Conservation (phyloP, 768 basidiomycete genomes). For the Hortiboletus flavorubellus region DNA sequence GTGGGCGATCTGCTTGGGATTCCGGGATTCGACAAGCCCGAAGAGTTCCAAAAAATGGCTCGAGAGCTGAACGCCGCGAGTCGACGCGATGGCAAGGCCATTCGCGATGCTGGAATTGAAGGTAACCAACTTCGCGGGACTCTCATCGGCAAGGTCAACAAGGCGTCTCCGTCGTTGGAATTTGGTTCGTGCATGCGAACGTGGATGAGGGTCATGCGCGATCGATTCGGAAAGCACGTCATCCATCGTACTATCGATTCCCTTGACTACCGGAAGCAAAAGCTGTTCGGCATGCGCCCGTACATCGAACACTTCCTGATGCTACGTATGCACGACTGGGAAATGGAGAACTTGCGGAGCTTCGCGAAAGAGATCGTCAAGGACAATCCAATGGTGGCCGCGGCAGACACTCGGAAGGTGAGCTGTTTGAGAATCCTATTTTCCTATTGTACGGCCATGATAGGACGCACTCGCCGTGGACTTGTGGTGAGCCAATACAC, state of each 20-base stretch:
- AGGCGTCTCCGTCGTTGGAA: not conserved
- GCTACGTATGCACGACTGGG: constrained; percentile 9
- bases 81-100: not conserved
- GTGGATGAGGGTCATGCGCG: constrained; percentile 11
- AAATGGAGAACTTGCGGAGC: not conserved
- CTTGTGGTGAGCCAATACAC: no score
- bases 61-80: no score
- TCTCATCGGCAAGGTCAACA: not conserved
- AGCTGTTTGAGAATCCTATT: not conserved
- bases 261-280: not conserved
- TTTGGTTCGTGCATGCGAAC: not conserved
- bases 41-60: no score
- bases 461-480: not conserved
- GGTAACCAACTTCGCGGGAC: not conserved
- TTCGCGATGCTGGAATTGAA: not conserved
- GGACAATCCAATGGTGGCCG: not conserved
- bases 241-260: constrained; percentile 8
- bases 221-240: not conserved
- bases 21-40: no score
- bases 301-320: constrained; percentile 4
- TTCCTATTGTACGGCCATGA: no score
- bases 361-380: constrained; percentile 18
- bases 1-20: no score
- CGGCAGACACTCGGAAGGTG: not conserved
- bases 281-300: constrained; percentile 1